Evolutionary conservation across 257 asterid genomes (phyloP).

Genomic region (Fraxinus excelsior): DNA sequence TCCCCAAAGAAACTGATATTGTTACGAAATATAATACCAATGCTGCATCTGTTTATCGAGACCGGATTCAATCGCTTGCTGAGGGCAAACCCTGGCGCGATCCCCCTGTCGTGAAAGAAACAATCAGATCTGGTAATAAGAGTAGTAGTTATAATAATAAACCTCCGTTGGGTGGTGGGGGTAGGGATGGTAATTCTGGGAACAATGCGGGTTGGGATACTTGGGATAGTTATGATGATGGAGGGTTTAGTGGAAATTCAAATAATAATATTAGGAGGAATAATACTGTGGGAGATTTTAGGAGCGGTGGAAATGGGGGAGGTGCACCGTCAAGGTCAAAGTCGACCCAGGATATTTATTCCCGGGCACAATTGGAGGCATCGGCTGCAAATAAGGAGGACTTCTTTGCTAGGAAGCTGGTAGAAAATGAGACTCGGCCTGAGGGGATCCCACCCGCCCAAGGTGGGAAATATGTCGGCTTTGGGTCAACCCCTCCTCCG

Average conservation of each 20-base stretch:
- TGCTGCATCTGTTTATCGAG: conserved; percentile 76
- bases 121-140: conserved; percentile 25
- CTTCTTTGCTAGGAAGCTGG: conserved; percentile 64
- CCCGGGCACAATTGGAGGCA: conserved; percentile 64
- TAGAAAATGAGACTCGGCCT: conserved; percentile 70
- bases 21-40: conserved; percentile 73
- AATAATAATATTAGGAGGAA: conserved; percentile 61
- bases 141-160: conserved; percentile 28
- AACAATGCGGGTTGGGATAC: conserved; percentile 78
- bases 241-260: conserved; percentile 33
- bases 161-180: conserved; percentile 60
- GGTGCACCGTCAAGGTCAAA: conserved; percentile 63
- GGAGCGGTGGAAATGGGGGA: conserved; percentile 60
- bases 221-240: conserved; percentile 78
- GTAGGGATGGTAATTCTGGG: conserved; percentile 32
- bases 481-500: conserved; percentile 69
- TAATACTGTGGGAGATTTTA: conserved; percentile 73
- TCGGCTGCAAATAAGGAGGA: conserved; percentile 81
- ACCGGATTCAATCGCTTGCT: conserved; percentile 77
- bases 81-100: conserved; percentile 91
- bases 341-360: conserved; percentile 67
- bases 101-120: conserved; percentile 75
- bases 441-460: conserved; percentile 91
- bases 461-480: conserved; percentile 95
- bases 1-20: conserved; percentile 75